Evolutionary conservation across 179 eudicot species (phyloP).

Genomic region (Kewa caespitosa): DNA sequence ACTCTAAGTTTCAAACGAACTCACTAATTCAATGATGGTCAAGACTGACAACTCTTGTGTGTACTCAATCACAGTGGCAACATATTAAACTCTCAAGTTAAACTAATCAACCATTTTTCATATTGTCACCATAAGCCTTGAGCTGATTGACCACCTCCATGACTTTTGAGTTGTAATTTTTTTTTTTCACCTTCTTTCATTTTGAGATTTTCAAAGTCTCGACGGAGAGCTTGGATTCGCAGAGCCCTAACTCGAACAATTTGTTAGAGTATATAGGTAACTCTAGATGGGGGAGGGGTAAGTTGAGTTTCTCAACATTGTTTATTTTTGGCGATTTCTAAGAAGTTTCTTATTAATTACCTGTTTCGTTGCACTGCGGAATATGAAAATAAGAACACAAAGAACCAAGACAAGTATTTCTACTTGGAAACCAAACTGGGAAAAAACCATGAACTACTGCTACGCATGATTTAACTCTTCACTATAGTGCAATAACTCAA

Average conservation of each 20-base stretch:
- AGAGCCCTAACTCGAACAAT: not conserved
- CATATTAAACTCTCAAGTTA: not conserved
- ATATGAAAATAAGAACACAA: too few species aligned
- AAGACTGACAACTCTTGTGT: not conserved
- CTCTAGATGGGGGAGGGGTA: too few species aligned
- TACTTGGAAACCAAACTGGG: too few species aligned
- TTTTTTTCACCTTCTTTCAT: not conserved
- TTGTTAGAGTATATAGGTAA: too few species aligned
- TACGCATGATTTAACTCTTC: too few species aligned
- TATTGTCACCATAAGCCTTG: not conserved
- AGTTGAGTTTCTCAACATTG: too few species aligned
- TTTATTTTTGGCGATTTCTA: too few species aligned
- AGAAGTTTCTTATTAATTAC: too few species aligned
- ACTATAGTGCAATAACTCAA: too few species aligned
- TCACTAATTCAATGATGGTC: not conserved
- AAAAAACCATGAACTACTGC: too few species aligned
- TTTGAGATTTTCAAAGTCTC: not conserved
- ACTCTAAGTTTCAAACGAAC: slow-evolving; percentile 6
- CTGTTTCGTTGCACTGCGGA: too few species aligned
- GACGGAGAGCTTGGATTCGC: not conserved
- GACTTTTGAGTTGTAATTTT: not conserved
- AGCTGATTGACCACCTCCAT: not conserved
- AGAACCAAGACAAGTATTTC: too few species aligned
- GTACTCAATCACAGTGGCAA: not conserved
- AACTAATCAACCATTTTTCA: not conserved